Evolutionary conservation across 2,329 filamentous ascomycete genomes (phyloP), one percentile per base, ranked within the genome.

Genomic region (Lecanicillium sp.): DNA sequence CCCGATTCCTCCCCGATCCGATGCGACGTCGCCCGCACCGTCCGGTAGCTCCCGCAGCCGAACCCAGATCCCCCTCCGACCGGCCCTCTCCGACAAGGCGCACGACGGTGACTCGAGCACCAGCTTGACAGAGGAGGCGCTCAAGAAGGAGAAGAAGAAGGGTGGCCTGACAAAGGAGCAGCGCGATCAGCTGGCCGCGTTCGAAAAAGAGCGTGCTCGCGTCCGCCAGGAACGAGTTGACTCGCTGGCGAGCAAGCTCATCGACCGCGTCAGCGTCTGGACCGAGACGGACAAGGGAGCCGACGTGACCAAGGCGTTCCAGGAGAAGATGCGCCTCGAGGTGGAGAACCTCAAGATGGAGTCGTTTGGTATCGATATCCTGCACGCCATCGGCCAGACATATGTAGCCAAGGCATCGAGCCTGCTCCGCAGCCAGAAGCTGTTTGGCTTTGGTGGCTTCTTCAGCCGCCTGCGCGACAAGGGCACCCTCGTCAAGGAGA

Each of bases 311-410:
- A 69, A 68, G 42, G 86, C 92, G 0, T 98, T 97, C 69, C 82
- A 89, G 59, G 87, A 90, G 59, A 96, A 98, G 76, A 96, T 86
- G 49, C 78, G 82, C 29, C 79, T 97, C 29, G 92, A 98, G 65
- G 87, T 94, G 18, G 92, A 98, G 68, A 94, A 97, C 57, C 71
- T 98, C 52, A 98, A 97, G 73, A 98, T 98, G 87, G 92, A 98
- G 66, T 94, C 86, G 1, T 98, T 98, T 52, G 92, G 92, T 37
- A 73, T 98, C 30, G 92, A 98, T 47, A 97, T 97, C 50, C 71
- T 96, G 35, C 90, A 97, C 61, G 89, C 92, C 33, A 94, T 98
- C 53, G 92, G 92, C 13, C 74, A 84, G 50, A 94, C 87, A 4
- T 98, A 98, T 61, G 65, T 92, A 19, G 79, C 81, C 59, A 97